phyloP scores from a whole-genome alignment of 441 rosid species.

The Pelargonium citronellum region DNA sequence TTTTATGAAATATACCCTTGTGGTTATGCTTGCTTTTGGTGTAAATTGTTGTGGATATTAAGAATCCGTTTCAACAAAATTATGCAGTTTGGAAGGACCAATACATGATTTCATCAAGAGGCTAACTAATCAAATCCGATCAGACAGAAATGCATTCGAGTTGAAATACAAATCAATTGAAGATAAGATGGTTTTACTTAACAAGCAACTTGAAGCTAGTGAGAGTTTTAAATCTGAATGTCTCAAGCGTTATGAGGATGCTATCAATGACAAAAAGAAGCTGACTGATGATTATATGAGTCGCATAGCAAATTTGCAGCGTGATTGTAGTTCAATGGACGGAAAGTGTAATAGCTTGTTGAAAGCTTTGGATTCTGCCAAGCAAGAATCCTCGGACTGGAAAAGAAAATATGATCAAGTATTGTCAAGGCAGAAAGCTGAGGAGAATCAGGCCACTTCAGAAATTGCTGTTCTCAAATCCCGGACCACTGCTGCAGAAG shows the following conservation, averaged over 20 bases:
- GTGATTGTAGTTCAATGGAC: slow-evolving; percentile 64
- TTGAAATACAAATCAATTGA: slow-evolving; percentile 82
- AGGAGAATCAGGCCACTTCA: slow-evolving; percentile 62
- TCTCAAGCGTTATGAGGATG: slow-evolving; percentile 87
- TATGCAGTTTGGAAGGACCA: slow-evolving; percentile 83
- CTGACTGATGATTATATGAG: slow-evolving; percentile 74
- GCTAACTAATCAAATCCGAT: slow-evolving; percentile 68
- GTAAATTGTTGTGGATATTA: slow-evolving; percentile 6
- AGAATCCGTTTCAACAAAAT: slow-evolving; percentile 11
- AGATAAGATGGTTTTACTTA: slow-evolving; percentile 74
- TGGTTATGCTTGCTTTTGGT: no score
- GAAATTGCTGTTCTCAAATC: slow-evolving; percentile 77
- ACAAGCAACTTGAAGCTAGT: slow-evolving; percentile 82
- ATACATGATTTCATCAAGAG: slow-evolving; percentile 73
- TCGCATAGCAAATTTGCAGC: slow-evolving; percentile 73
- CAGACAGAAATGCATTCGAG: slow-evolving; percentile 77
- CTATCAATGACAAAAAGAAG: slow-evolving; percentile 83
- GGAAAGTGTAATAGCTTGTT: slow-evolving; percentile 73
- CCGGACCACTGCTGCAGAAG: slow-evolving; percentile 86
- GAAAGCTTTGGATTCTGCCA: slow-evolving; percentile 66
- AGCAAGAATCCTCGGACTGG: slow-evolving; percentile 71
- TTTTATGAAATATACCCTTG: slow-evolving; percentile 10
- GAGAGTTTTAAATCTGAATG: slow-evolving; percentile 78
- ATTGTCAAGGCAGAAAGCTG: slow-evolving; percentile 68
- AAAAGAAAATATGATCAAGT: slow-evolving; percentile 68